Evolutionary conservation across 441 rosid genomes (phyloP), one percentile per base, ranked within the genome.

Genomic region (Gossypium gossypioides): DNA sequence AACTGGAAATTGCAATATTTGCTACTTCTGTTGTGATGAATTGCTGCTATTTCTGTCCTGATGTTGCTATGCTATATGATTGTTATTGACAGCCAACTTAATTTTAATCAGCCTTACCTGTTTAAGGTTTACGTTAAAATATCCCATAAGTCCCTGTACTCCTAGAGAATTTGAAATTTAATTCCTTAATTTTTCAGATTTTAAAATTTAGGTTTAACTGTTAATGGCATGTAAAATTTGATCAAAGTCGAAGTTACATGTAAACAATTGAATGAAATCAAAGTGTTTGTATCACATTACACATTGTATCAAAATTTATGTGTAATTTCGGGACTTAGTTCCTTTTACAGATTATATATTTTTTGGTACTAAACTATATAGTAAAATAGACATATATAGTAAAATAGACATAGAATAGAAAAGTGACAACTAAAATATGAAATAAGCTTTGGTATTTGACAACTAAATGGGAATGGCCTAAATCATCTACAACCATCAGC

Each of bases 381-480:
- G 42, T 34, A 34, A 34, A 34, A 34, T 34, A 34, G 42, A 46
- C 52, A 10, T 48, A n/a, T 13, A 46, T 13, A 0, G 52, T 46
- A 46, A 46, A 46, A 46, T 46, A 34, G 42, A 34, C 9, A 40
- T 77, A 88, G 59, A 83, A 79, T 5, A 84, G 54, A 65, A 87
- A 25, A 2, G 88, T 13, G 67, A 85, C 90, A 60, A 73, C 76
- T 27, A 81, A 42, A 52, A 89, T 84, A 72, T 89, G 87, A 72
- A 77, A 75, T 54, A 86, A 76, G 79, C 89, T 82, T 78, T 69
- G 81, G 69, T 82, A 75, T 40, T 86, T 76, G 1, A 81, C 70
- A 73, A 65, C 72, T 0, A 34, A 4, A 12, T 75, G 77, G 48
- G 84, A 74, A 42, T 79, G 81, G 21, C 74, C 81, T 59, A 81